A percentile compares a stretch with the other conserved stretches of the same genome.
phyloP scores from a whole-genome alignment of 2,329 filamentous ascomycete species.

The Dactylellina parvicollis region DNA sequence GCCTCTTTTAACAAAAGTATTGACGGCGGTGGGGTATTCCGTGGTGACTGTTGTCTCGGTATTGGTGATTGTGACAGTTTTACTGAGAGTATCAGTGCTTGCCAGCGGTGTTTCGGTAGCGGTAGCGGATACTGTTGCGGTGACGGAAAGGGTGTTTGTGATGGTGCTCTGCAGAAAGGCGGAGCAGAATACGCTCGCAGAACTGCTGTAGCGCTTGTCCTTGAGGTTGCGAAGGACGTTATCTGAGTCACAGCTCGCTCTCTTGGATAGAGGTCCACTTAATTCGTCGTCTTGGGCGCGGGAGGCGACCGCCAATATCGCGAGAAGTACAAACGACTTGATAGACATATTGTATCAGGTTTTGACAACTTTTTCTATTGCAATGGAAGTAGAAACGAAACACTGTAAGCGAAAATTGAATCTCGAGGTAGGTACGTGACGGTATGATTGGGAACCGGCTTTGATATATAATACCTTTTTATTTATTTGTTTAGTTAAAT shows the following conservation, averaged over 20 bases:
- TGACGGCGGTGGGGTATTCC: constrained; percentile 4
- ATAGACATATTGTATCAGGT: no score
- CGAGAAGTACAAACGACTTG: no score
- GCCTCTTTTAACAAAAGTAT: constrained; percentile 17
- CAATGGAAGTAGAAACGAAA: no score
- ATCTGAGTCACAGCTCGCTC: constrained; percentile 12
- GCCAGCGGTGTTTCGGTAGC: not conserved
- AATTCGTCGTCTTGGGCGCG: no score
- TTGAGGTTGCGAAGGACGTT: constrained; percentile 11
- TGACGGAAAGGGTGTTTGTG: constrained; percentile 1
- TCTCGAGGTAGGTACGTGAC: no score
- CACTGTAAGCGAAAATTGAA: no score
- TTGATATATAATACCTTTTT: no score
- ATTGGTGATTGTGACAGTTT: not conserved
- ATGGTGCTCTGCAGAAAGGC: constrained; percentile 17
- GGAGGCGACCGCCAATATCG: no score
- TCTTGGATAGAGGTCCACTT: not conserved
- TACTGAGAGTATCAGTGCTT: not conserved
- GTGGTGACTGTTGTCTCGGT: constrained; percentile 9
- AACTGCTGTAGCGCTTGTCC: constrained; percentile 16
- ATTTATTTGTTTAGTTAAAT: no score
- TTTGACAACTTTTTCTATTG: no score
- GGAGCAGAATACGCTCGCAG: constrained; percentile 24
- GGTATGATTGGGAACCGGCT: no score
- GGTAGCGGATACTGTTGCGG: not conserved